These are phyloP conservation scores for Antitrichia curtipendula DNA, from an alignment of 225 moss, liverwort and hornwort genomes.

Conservation along the genomic window DNA sequence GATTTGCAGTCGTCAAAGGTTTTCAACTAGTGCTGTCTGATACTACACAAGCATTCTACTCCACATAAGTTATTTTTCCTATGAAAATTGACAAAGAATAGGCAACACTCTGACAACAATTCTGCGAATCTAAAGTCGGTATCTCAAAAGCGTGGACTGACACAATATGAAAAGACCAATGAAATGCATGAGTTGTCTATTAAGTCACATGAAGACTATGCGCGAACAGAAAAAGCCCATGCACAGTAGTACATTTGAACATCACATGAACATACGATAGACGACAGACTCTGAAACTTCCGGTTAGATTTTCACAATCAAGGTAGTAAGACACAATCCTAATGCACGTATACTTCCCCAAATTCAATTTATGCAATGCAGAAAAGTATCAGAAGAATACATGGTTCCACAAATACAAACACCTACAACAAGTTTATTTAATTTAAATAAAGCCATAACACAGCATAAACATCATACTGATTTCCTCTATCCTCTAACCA, in stretches of 20 bases:
- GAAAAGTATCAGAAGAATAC: neutral
- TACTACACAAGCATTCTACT: neutral
- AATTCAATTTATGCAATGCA: neutral
- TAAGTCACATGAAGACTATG: neutral
- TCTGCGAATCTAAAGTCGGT: neutral
- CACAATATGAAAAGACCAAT: neutral
- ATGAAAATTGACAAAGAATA: neutral
- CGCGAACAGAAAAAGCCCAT: neutral
- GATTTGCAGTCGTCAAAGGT: neutral
- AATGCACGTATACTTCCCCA: neutral
- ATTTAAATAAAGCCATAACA: neutral
- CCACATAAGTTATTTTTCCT: neutral
- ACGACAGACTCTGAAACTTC: neutral
- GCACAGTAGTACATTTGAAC: neutral
- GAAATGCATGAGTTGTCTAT: neutral
- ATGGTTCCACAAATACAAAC: neutral
- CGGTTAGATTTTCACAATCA: neutral
- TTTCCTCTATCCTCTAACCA: neutral
- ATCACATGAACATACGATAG: neutral
- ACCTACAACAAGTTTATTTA: neutral
- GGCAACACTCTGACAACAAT: neutral
- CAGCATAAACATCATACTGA: neutral
- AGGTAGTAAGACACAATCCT: neutral
- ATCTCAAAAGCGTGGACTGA: neutral
- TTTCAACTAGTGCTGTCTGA: neutral